Base-by-base conservation (phyloP, 2,329 filamentous ascomycete genomes). In the Paracoccidioides brasiliensis region DNA sequence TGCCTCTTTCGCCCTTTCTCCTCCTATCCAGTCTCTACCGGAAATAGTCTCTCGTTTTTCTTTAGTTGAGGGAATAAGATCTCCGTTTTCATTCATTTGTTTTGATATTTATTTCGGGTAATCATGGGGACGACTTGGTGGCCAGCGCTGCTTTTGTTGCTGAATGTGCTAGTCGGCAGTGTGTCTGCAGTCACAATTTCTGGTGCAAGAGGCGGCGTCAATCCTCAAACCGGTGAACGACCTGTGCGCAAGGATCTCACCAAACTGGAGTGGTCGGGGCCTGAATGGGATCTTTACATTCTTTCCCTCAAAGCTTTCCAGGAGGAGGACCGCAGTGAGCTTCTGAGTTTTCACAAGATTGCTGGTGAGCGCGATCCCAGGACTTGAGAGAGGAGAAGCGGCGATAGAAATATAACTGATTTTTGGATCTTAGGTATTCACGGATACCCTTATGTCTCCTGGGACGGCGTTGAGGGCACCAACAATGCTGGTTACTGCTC, bases 301-400 rank as follows among this genome's bases (percentile, higher is more conserved):
- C 78, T 91, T 51, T 85, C 84, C 10, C 76, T 93, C 63, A 81
- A 80, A 67, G 81, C 83, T 72, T 82, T 91, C 74, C 83, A 88
- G 70, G 78, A 76, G 58, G 80, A 80, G 56, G 74, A 83, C 60
- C 84, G 89, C 70, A 74, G 75, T 35, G 75, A 81, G 58, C 75
- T 77, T 55, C 75, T 85, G 41, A 91, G 88, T 43, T 93, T 83
- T 75, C 94, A 90, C 70, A 81, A 88, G 64, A 79, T 94, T 62
- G 80, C 85, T 57, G 86, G 88, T 87, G 69, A 58, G 78, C 68
- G 2, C 3, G 9, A 12, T 9, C 5, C 6, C 35, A 8, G 28
- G 6, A 9, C 14, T 15, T 37, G 28, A 15, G 14, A 12, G 14
- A 15, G 5, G n/a, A 15, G 14, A 40, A 32, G 32, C 1, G 9